These are phyloP conservation scores for Arabis alpina DNA, from an alignment of 345 rosid species.

Conservation along the genomic window DNA sequence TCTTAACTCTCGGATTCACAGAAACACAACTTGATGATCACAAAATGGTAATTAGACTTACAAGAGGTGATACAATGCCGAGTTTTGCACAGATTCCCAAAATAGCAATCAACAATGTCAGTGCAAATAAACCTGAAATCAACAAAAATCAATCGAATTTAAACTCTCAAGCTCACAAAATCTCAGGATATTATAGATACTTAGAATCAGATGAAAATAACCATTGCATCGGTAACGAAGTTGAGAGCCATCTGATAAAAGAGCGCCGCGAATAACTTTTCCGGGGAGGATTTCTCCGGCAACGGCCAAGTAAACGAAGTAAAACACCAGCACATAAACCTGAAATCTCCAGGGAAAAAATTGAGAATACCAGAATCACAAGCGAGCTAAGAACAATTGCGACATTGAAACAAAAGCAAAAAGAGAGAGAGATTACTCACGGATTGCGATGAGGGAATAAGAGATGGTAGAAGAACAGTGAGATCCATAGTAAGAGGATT, in stretches of 20 bases:
- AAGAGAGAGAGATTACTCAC: slow-evolving; percentile 47
- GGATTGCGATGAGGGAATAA: slow-evolving; percentile 63
- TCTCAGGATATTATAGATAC: neutral
- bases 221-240: slow-evolving; percentile 83
- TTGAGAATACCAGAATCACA: no score
- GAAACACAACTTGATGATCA: neutral
- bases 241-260: slow-evolving; percentile 69
- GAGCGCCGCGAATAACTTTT: slow-evolving; percentile 65
- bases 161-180: slow-evolving; percentile 2
- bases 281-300: slow-evolving; percentile 72
- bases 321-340: slow-evolving; percentile 56
- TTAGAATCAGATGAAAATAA: slow-evolving; percentile 28
- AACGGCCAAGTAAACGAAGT: slow-evolving; percentile 67
- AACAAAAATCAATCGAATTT: neutral
- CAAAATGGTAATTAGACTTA: slow-evolving; percentile 36
- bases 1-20: no score
- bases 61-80: slow-evolving; percentile 63
- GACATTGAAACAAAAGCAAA: slow-evolving; percentile 13
- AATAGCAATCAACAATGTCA: slow-evolving; percentile 57
- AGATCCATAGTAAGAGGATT: no score
- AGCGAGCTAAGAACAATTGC: neutral
- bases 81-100: slow-evolving; percentile 63
- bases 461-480: slow-evolving; percentile 43
- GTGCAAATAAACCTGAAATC: slow-evolving; percentile 58
- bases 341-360: slow-evolving; percentile 28